These are phyloP conservation scores for Testicularia cyperi DNA, from an alignment of 1,284 basidiomycete genomes.

Conservation along the genomic window DNA sequence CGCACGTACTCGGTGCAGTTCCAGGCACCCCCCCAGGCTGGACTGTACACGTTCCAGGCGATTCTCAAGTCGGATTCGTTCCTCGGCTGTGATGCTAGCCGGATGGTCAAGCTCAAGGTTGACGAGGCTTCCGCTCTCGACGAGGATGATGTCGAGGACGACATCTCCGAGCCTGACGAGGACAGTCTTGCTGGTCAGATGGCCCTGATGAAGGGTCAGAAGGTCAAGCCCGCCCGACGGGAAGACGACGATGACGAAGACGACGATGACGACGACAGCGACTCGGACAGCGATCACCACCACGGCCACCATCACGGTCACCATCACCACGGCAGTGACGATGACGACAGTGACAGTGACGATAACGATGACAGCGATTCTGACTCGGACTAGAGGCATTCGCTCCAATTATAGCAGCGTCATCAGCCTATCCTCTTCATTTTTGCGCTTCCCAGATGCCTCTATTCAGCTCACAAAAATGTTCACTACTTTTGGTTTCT, in stretches of 20 bases:
- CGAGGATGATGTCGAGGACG: constrained; percentile 44
- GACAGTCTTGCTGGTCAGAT: constrained; percentile 88
- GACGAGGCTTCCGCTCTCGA: constrained; percentile 70
- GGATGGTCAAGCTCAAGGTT: constrained; percentile 62
- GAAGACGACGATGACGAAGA: constrained; percentile 64
- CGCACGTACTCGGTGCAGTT: constrained; percentile 87
- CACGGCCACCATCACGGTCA: no score
- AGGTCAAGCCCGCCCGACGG: constrained; percentile 70
- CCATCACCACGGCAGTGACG: constrained; percentile 65
- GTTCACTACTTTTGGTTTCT: no score
- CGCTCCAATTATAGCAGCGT: no score
- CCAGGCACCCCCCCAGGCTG: constrained; percentile 84
- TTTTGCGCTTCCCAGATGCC: no score
- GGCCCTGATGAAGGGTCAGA: constrained; percentile 90
- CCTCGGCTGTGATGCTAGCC: constrained; percentile 71
- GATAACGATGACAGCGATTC: constrained; percentile 17
- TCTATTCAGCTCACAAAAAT: no score
- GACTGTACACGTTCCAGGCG: constrained; percentile 85
- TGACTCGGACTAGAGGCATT: constrained; percentile 10
- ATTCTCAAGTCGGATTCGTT: constrained; percentile 84
- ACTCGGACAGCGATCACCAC: constrained; percentile 19
- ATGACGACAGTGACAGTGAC: constrained; percentile 61
- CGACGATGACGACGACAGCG: constrained; percentile 37
- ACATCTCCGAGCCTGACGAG: constrained; percentile 59
- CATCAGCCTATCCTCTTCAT: no score